Conservation (phyloP, 306 rosid species). For the Casuarina glauca region DNA sequence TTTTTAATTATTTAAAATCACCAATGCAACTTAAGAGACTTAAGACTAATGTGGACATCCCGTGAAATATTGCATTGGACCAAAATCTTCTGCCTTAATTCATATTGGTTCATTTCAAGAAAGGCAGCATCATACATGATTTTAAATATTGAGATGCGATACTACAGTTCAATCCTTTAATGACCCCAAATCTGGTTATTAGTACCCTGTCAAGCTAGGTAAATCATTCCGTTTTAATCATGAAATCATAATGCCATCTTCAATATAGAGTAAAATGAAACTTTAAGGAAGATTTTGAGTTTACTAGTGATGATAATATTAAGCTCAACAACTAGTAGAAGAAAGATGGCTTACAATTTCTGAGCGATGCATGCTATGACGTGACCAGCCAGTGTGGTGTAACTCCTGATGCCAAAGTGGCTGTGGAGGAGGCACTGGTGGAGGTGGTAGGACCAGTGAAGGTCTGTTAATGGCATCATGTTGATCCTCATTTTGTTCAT, state of each 20-base stretch:
- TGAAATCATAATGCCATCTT: neutral
- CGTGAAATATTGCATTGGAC: neutral
- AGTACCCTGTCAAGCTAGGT: neutral
- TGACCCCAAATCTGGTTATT: neutral
- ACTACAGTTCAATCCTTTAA: constrained; percentile 10
- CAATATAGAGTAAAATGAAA: neutral
- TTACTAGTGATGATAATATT: neutral
- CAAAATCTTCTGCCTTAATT: neutral
- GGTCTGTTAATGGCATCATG: constrained; percentile 77
- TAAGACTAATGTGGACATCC: constrained; percentile 1
- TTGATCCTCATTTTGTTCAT: constrained; percentile 75
- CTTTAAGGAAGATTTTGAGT: neutral
- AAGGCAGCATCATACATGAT: constrained; percentile 1
- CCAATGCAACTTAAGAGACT: neutral
- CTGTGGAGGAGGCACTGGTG: constrained; percentile 98
- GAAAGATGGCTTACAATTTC: constrained; percentile 71
- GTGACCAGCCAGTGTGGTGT: constrained; percentile 95
- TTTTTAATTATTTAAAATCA: too few species aligned
- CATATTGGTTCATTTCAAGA: neutral
- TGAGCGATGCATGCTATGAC: constrained; percentile 94
- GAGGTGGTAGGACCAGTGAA: constrained; percentile 75
- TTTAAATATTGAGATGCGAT: neutral
- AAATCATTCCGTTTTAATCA: neutral
- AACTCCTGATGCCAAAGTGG: constrained; percentile 97
- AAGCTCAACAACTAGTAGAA: constrained; percentile 21